phyloP scores from a whole-genome alignment of 208 protist species.

The Spongospora subterranea region DNA sequence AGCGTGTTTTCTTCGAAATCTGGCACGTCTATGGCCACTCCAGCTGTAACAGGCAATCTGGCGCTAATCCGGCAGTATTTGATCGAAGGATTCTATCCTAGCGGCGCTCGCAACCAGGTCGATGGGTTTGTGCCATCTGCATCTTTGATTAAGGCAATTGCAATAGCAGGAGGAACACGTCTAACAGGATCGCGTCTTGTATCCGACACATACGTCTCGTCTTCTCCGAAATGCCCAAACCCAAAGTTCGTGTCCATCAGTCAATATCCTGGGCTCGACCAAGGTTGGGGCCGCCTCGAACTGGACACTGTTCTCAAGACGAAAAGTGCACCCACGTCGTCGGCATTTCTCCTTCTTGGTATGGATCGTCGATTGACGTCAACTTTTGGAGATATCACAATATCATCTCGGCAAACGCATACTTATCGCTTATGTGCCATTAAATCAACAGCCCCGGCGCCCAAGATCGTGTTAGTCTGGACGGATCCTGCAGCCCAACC shows the following conservation, averaged over 20 bases:
- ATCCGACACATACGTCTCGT: neutral
- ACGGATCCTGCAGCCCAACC: slow-evolving; percentile 59
- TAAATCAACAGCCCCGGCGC: neutral
- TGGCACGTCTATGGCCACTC: slow-evolving; percentile 63
- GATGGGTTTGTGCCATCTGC: neutral
- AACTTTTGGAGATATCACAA: slow-evolving; percentile 31
- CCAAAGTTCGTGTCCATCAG: neutral
- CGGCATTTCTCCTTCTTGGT: neutral
- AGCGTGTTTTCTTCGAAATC: slow-evolving; percentile 24
- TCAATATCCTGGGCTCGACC: slow-evolving; percentile 17
- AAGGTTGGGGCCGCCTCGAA: slow-evolving; percentile 35
- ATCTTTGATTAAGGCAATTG: slow-evolving; percentile 44
- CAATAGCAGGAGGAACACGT: neutral
- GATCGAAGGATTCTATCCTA: slow-evolving; percentile 57
- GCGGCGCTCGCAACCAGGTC: neutral
- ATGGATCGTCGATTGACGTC: neutral
- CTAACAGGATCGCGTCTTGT: neutral
- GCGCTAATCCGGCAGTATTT: slow-evolving; percentile 61
- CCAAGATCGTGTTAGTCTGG: slow-evolving; percentile 61
- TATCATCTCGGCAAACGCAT: neutral
- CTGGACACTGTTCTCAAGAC: neutral
- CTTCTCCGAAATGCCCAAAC: neutral
- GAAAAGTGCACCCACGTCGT: neutral
- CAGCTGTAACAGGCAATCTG: slow-evolving; percentile 58
- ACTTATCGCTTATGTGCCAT: slow-evolving; percentile 22